These are phyloP conservation scores for Aspergillus taichungensis DNA, from an alignment of 495 filamentous ascomycete species.

Conservation along the genomic window DNA sequence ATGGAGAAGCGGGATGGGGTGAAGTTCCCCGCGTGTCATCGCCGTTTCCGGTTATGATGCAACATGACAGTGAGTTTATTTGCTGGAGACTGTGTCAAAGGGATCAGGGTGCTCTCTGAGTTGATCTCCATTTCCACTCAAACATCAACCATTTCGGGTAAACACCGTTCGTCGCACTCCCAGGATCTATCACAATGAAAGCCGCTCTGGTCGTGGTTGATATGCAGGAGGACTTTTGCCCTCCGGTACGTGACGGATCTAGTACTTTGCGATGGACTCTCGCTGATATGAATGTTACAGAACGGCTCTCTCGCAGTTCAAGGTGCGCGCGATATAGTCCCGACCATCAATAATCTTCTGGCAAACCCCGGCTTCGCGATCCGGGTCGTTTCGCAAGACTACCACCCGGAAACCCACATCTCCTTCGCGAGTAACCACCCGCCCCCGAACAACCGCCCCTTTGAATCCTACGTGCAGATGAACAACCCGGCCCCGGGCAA, in stretches of 20 bases:
- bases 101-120: no score
- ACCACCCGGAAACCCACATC: slow-evolving; percentile 75
- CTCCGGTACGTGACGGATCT: slow-evolving; percentile 48
- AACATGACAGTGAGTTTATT: no score
- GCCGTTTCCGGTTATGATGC: no score
- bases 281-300: slow-evolving; percentile 28
- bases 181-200: slow-evolving; percentile 8
- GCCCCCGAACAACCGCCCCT: slow-evolving; percentile 55
- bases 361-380: slow-evolving; percentile 55
- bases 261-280: background rate
- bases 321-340: slow-evolving; percentile 58
- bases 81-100: no score
- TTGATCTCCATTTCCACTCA: no score
- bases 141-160: no score
- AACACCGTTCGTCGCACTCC: background rate
- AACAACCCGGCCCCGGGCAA: slow-evolving; percentile 55
- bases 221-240: slow-evolving; percentile 95
- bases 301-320: slow-evolving; percentile 74
- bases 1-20: no score
- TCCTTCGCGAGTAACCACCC: slow-evolving; percentile 82
- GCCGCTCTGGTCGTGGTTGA: slow-evolving; percentile 74
- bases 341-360: slow-evolving; percentile 68
- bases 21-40: no score
- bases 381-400: slow-evolving; percentile 82
- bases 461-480: slow-evolving; percentile 52